Evolutionary conservation across 2,329 filamentous ascomycete genomes (phyloP).

Genomic region (Penicillium sp.): DNA sequence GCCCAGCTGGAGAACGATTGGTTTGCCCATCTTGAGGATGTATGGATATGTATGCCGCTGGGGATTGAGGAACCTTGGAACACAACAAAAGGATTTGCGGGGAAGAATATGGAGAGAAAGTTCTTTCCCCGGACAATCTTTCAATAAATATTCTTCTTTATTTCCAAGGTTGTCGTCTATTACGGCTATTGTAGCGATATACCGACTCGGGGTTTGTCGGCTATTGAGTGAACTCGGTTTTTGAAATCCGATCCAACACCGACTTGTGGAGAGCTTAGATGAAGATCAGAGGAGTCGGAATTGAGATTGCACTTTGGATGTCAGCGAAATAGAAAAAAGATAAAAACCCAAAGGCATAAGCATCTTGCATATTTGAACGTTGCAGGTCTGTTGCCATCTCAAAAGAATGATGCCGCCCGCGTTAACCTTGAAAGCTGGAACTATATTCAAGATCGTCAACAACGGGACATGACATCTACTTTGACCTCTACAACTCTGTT

Average conservation of each 20-base stretch:
- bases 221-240: conserved; percentile 13
- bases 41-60: not conserved
- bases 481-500: not conserved
- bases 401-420: conserved; percentile 24
- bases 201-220: conserved; percentile 6
- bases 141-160: not conserved
- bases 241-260: conserved; percentile 14
- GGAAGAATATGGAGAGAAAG: not conserved
- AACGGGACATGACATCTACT: not conserved
- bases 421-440: not conserved
- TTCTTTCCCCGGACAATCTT: not conserved
- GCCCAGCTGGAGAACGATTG: conserved; percentile 46
- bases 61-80: too few relatives aligned
- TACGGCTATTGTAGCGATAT: conserved; percentile 10
- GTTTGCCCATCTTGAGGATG: conserved; percentile 28
- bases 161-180: not conserved
- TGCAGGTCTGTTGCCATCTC: too few relatives aligned
- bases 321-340: too few relatives aligned
- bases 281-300: not conserved
- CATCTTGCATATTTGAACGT: too few relatives aligned
- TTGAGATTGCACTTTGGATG: not conserved
- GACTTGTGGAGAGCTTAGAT: not conserved
- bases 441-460: conserved; percentile 14
- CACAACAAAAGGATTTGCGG: not conserved
- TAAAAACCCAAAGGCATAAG: too few relatives aligned